These are phyloP conservation scores for Backusella parvicylindrica DNA, from an alignment of 192 early-diverging fungal genomes.

Conservation along the genomic window DNA sequence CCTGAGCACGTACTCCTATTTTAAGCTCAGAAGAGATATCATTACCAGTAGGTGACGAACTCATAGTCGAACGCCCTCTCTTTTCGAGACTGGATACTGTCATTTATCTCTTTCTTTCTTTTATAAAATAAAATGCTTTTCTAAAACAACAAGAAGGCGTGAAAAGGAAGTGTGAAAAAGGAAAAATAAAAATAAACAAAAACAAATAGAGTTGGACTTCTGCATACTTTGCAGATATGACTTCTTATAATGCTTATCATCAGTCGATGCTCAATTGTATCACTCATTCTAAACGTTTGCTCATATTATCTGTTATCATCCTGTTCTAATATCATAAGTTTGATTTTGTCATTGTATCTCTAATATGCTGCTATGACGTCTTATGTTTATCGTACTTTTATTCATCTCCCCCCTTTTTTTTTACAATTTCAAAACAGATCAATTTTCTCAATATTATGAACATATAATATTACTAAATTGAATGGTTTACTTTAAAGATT, in stretches of 20 bases:
- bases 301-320: no score
- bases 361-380: no score
- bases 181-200: constrained; percentile 1
- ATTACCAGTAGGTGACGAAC: constrained; percentile 5
- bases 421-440: no score
- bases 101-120: neutral
- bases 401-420: no score
- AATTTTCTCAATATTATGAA: no score
- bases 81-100: neutral
- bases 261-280: no score
- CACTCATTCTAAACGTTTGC: no score
- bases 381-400: no score
- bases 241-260: neutral
- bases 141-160: neutral
- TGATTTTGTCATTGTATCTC: no score
- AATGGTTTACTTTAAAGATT: no score
- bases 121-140: neutral
- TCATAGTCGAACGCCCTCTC: neutral
- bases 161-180: neutral
- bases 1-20: constrained; percentile 48
- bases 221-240: neutral
- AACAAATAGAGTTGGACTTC: neutral
- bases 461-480: no score
- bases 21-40: constrained; percentile 22
- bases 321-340: no score